Evolutionary conservation across 352 stramenopile species (phyloP), one percentile per base, ranked within the genome.

Genomic region (Globisporangium iwayamae): DNA sequence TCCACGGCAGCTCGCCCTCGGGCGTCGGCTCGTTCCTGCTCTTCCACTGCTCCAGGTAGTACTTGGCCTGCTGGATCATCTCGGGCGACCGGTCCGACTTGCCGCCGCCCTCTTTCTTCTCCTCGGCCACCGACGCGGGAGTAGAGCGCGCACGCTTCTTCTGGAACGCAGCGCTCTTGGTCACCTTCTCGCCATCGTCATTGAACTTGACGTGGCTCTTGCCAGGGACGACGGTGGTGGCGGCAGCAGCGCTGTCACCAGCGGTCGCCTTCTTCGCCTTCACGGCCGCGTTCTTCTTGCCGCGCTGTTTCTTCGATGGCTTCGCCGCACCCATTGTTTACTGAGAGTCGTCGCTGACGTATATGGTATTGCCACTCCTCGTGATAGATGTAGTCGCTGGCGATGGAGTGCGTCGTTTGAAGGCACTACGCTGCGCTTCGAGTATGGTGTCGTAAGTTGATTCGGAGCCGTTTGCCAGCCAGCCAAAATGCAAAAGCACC

Each of bases 21-120:
- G 65, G 65, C 51, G 70, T 72, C 8, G 74, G 77, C 39, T 90
- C 73, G n/a, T 83, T 65, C 34, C 79, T 71, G 59, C 70, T 79
- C 65, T 87, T 76, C 83, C 83, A 94, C 53, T 89, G 77, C 62
- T 92, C 76, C 41, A 94, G 66, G 65, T 94, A 94, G 70, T 91
- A 92, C 65, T 84, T 86, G 62, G 81, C 83, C 51, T 86, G 75
- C 73, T 91, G 83, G 64, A 94, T 89, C 71, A 85, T 81, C 66
- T 94, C 85, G 25, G 83, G 79, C 47, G 83, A 90, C 43, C 80
- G 80, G 56, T 91, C 84, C 4, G 80, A 74, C 63, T 92, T 90
- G 63, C 80, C 81, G 22, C 81, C 78, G 41, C 77, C 71, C 36
- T 88, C 70, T 22, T 59, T 65, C 51, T 76, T 75, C 25, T 57